Conservation (phyloP, 2,329 filamentous ascomycete genomes). For the Cladosporium sp. region DNA sequence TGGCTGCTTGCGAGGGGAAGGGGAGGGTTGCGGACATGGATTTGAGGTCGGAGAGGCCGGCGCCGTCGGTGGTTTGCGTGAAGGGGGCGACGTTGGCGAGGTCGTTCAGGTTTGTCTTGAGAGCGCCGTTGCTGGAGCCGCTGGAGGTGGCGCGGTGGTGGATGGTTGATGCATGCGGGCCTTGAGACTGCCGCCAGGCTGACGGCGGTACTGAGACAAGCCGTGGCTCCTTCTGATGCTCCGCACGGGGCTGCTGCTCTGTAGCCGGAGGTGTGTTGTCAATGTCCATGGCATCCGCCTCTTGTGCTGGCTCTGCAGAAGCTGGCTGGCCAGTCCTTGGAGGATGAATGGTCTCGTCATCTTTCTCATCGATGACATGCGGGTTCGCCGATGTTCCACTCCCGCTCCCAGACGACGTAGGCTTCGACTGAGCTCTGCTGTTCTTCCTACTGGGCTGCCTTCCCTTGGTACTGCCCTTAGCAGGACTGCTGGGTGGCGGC, state of each 20-base stretch:
- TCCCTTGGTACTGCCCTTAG: slow-evolving; percentile 23
- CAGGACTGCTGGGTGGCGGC: slow-evolving; percentile 14
- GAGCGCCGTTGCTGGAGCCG: background rate
- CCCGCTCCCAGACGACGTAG: slow-evolving; percentile 12
- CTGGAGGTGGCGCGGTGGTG: slow-evolving; percentile 17
- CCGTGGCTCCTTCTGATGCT: slow-evolving; percentile 24
- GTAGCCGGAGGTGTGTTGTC: slow-evolving; percentile 32
- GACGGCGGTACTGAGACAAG: slow-evolving; percentile 29
- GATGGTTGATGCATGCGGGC: slow-evolving; percentile 11
- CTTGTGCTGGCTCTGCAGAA: background rate
- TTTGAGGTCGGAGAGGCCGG: slow-evolving; percentile 47
- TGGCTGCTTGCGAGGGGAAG: slow-evolving; percentile 50
- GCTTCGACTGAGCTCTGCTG: slow-evolving; percentile 17
- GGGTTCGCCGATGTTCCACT: slow-evolving; percentile 20
- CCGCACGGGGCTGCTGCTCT: slow-evolving; percentile 12
- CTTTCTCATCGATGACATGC: slow-evolving; percentile 27
- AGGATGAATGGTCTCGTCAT: slow-evolving; percentile 18
- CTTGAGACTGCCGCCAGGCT: slow-evolving; percentile 24
- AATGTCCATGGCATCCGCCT: slow-evolving; percentile 43
- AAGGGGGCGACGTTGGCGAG: slow-evolving; percentile 42
- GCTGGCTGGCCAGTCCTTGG: background rate
- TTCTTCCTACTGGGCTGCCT: slow-evolving; percentile 25
- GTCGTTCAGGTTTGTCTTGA: slow-evolving; percentile 41
- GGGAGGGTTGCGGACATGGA: slow-evolving; percentile 51
- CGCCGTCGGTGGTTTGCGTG: slow-evolving; percentile 39